Evolutionary conservation across 2,329 filamentous ascomycete species (phyloP), one percentile per base, ranked within the genome.

Genomic region (Fusarium beomiforme): DNA sequence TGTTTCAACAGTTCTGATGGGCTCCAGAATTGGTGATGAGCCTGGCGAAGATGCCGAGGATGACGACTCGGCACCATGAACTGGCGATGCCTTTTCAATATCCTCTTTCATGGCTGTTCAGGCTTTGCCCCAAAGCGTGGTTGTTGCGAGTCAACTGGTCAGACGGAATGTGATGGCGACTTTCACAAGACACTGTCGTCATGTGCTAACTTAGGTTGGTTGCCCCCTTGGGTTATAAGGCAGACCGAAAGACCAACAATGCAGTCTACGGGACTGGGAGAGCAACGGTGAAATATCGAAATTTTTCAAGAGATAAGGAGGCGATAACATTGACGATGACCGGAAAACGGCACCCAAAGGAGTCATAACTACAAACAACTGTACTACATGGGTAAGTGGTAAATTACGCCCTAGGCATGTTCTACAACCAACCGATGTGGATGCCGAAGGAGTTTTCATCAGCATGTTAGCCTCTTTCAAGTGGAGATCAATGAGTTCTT

Each of bases 1-100:
- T 26, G 72, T 73, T 23, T 68, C 69, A 61, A 55, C 49, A 8
- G 76, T 76, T 59, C 67, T 73, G 59, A 77, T 77, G 36, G 73
- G 73, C 34, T 74, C 76, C 37, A 77, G 42, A 31, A 75, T 53
- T 13, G 74, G 72, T n/a, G 75, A 77, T 19, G 58, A 42, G 5
- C 42, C 31, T 63, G 26, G 46, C 26, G 69, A 75, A n/a, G 72
- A 72, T 11, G 53, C 59, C 8, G 64, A 64, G 10, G 63, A 64
- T 19, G 65, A 66, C 29, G 69, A 65, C 41, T 73, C 64, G 14
- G 64, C 54, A 44, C 24, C 60, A 34, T 66, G 54, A 41, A 59
- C 56, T 36, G 69, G 60, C 26, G 72, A 69, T 31, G 64, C 60
- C 59, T 67, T 71, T 46, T 76, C 74, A 41, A 74, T 36, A 53